A percentile compares a stretch with the other conserved stretches of the same genome.
phyloP scores from a whole-genome alignment of 306 rosid species.

The Cucurbita pepo region DNA sequence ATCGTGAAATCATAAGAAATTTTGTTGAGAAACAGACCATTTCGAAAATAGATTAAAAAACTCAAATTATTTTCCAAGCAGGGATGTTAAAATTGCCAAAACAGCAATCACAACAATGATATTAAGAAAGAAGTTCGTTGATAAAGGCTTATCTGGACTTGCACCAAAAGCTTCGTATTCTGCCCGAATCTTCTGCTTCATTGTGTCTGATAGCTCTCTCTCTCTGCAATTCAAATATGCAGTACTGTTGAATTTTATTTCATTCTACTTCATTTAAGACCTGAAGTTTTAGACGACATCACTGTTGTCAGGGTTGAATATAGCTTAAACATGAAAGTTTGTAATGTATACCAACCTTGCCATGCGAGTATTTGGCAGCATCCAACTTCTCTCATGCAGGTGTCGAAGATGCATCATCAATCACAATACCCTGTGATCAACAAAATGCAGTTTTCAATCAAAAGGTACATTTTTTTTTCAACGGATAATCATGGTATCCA shows the following conservation, averaged over 20 bases:
- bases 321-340: conserved; percentile 21
- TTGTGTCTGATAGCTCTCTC: conserved; percentile 50
- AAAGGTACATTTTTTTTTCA: background rate
- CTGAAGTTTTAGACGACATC: conserved; percentile 34
- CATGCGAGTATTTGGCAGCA: conserved; percentile 64
- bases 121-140: conserved; percentile 65
- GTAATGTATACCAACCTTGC: conserved; percentile 43
- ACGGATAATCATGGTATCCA: background rate
- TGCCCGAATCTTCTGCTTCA: conserved; percentile 85
- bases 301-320: conserved; percentile 29
- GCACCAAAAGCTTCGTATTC: conserved; percentile 75
- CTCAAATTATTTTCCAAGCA: conserved; percentile 40
- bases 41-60: background rate
- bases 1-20: background rate
- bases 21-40: background rate
- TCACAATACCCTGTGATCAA: conserved; percentile 50
- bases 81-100: conserved; percentile 69
- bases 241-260: conserved; percentile 74
- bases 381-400: conserved; percentile 54
- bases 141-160: conserved; percentile 78
- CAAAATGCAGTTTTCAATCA: background rate
- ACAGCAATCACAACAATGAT: conserved; percentile 52
- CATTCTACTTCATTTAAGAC: conserved; percentile 52
- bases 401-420: conserved; percentile 38
- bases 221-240: conserved; percentile 83